phyloP scores from a whole-genome alignment of 108 stramenopile species.

The Schizochytrium sp. region DNA sequence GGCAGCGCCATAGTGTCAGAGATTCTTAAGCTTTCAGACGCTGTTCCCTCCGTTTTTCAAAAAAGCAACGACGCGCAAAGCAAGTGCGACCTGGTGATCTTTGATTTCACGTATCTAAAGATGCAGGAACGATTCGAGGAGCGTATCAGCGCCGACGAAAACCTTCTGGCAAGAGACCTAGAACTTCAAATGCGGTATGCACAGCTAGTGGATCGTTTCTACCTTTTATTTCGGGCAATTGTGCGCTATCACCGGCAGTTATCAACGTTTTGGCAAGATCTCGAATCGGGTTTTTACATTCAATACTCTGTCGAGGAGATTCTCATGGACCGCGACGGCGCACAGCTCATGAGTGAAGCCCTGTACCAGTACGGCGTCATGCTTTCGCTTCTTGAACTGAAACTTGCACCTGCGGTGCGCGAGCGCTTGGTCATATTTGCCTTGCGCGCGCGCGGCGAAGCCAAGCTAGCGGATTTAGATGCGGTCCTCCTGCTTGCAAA shows the following conservation, averaged over 20 bases:
- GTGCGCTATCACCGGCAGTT: slow-evolving; percentile 43
- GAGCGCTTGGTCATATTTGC: slow-evolving; percentile 55
- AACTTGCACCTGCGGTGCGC: slow-evolving; percentile 43
- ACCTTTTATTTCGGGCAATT: slow-evolving; percentile 40
- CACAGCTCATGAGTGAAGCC: slow-evolving; percentile 56
- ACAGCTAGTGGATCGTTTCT: slow-evolving; percentile 36
- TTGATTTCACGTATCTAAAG: slow-evolving; percentile 53
- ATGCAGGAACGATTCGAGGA: slow-evolving; percentile 53
- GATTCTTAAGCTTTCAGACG: slow-evolving; percentile 37
- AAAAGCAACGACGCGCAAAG: background rate
- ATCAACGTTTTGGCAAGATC: slow-evolving; percentile 37
- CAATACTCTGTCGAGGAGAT: slow-evolving; percentile 53
- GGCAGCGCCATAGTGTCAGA: slow-evolving; percentile 52
- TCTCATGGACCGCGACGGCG: slow-evolving; percentile 45
- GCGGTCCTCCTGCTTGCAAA: slow-evolving; percentile 31
- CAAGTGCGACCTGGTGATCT: slow-evolving; percentile 41
- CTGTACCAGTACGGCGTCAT: slow-evolving; percentile 53
- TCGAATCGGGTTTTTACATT: slow-evolving; percentile 50
- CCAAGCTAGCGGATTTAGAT: slow-evolving; percentile 36
- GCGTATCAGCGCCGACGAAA: slow-evolving; percentile 4
- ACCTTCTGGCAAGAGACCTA: slow-evolving; percentile 40
- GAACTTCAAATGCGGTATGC: slow-evolving; percentile 46
- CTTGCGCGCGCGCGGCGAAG: slow-evolving; percentile 36
- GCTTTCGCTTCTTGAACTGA: slow-evolving; percentile 47
- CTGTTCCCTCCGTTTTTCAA: slow-evolving; percentile 27